Base-by-base conservation (phyloP, 2,329 filamentous ascomycete genomes). In the Trichoderma atrobrunneum region DNA sequence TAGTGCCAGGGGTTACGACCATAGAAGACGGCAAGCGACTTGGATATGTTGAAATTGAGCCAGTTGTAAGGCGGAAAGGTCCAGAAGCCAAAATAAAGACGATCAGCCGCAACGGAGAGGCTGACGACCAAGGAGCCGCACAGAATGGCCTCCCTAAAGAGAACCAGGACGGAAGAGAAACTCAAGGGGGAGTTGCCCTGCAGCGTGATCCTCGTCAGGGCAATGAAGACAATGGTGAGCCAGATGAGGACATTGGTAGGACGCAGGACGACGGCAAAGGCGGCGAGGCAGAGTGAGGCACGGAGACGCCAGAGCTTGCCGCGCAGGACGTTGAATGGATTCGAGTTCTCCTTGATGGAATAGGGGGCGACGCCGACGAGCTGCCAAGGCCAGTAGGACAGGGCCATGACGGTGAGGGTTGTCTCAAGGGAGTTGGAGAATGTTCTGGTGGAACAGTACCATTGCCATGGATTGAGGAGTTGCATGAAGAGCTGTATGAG, bases 341-440 rank as follows among this genome's bases (percentile, higher is more conserved):
- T 82, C 30, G 82, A 79, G 72, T 83, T 82, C 72, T 80, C 80
- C 77, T 85, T 85, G 64, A 79, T 78, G 8, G 78, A 75, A 24
- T 80, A 78, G 10, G 81, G 78, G 59, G 82, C 81, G 54, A 82
- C 80, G 51, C 82, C 80, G 48, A 91, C 85, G 81, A 93, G 87
- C 72, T 89, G 85, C 95, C 96, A 98, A 14, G 96, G 95, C 93
- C 94, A 98, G 76, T 91, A 89, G 79, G 90, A 90, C 60, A 98
- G 84, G 2, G 94, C 95, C 77, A 90, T 86, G 72, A 92, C 86
- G 5, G 95, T 98, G 76, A 99, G 83, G 0, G 92, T 93, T n/a
- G 92, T 94, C 84, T 99, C 96, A 5, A 98, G 85, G 67, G 91
- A 96, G 82, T 99, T 99, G 70, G 95, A 98, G 78, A 99, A 92